Conservation (phyloP, 805 yeast species). For the Alloascoidea africana region DNA sequence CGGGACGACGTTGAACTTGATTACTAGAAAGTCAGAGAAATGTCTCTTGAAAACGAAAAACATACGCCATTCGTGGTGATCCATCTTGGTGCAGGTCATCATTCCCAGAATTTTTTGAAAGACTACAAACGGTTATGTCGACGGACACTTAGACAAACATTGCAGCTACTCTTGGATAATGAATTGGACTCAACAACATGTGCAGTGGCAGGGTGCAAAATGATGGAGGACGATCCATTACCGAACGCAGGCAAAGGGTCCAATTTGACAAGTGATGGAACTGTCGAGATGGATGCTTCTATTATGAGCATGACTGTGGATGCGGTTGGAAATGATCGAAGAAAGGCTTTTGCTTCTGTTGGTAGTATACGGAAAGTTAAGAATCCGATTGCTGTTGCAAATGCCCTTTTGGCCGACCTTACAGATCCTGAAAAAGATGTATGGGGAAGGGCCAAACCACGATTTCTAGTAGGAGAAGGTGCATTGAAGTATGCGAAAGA, state of each 20-base stretch:
- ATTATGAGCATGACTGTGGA: no score
- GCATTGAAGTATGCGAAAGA: constrained; percentile 15
- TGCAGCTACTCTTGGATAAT: constrained; percentile 9
- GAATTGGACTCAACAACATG: constrained; percentile 10
- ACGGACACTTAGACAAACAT: constrained; percentile 5
- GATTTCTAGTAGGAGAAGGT: constrained; percentile 18
- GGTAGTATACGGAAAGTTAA: constrained; percentile 15
- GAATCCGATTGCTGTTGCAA: constrained; percentile 17
- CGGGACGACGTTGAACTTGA: not conserved
- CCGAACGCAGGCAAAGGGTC: constrained; percentile 27
- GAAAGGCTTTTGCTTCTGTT: constrained; percentile 15
- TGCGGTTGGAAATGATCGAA: constrained; percentile 4
- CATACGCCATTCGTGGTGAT: constrained; percentile 10
- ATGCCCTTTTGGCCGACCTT: constrained; percentile 8
- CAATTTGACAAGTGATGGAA: constrained; percentile 15
- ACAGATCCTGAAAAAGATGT: constrained; percentile 8
- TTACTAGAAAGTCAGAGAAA: constrained; percentile 1
- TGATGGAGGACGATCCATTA: constrained; percentile 18
- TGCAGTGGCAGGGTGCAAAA: constrained; percentile 11
- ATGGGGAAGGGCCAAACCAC: constrained; percentile 11
- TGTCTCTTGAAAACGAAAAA: not conserved
- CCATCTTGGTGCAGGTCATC: constrained; percentile 20
- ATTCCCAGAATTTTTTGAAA: constrained; percentile 7
- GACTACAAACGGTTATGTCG: constrained; percentile 7
- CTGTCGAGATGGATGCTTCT: constrained; percentile 25